Evolutionary conservation across 1,284 basidiomycete genomes (phyloP), one percentile per base, ranked within the genome.

Genomic region (Abortiporus biennis): DNA sequence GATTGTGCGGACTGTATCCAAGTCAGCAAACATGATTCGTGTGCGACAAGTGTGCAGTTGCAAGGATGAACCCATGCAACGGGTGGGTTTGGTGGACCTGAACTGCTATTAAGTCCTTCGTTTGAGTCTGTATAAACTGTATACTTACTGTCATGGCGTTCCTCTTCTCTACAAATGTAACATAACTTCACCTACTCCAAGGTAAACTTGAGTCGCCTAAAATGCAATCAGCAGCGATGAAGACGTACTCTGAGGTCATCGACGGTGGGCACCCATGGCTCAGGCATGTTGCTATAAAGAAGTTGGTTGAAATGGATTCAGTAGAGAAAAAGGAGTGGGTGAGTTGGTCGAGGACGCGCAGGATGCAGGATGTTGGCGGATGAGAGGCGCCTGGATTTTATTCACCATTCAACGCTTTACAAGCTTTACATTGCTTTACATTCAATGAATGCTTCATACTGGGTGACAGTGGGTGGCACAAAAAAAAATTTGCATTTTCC

Each of bases 151-250:
- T 78, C 76, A 49, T 69, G 67, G 4, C 52, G 61, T 49, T 87
- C 84, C 54, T 87, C 84, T 52, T 87, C 84, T 19, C 80, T 64
- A 54, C 84, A 88, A 44, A 88, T 86, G 57, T 82, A 88, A 50
- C 85, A 88, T 17, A 82, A 66, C 56, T 84, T 86, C 51, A 85
- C 75, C 78, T 84, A 46, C 8, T 47, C 17, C 15, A 42, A 1
- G 12, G 6, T n/a, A 31, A 36, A n/a, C 20, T 39, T 9, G 27
- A 29, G 9, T 9, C 27, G 27, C n/a, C 27, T 8, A 8, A n/a
- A n/a, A n/a, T 29, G 8, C 27, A 29, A n/a, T 29, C 27, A 29
- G n/a, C n/a, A n/a, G n/a, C n/a, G n/a, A n/a, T n/a, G n/a, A 21
- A 38, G 22, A 25, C 51, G 31, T 50, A 74, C 72, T 37, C 71